Evolutionary conservation across 495 filamentous ascomycete species (phyloP).

Genomic region (Penicillium riverlandense): DNA sequence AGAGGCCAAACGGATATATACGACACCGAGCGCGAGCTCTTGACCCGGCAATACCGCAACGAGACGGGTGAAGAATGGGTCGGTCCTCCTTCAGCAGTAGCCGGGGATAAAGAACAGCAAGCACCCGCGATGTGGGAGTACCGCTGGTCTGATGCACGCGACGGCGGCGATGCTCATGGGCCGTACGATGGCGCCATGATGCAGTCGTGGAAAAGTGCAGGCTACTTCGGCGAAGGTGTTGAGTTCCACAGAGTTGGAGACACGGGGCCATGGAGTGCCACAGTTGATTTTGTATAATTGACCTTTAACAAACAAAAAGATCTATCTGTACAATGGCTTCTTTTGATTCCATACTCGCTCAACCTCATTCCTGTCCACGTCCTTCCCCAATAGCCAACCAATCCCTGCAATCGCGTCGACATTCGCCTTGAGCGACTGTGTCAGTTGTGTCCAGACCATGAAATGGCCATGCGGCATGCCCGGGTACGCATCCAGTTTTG

Average conservation of each 20-base stretch:
- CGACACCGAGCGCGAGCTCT: constrained; percentile 75
- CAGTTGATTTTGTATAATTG: constrained; percentile 53
- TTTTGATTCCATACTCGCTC: not conserved
- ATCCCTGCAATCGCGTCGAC: constrained; percentile 6
- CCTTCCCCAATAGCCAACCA: constrained; percentile 11
- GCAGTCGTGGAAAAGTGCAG: constrained; percentile 80
- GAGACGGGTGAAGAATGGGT: constrained; percentile 90
- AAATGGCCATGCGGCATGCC: constrained; percentile 38
- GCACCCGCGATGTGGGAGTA: constrained; percentile 72
- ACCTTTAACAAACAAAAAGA: too few species aligned
- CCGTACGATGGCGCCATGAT: constrained; percentile 81
- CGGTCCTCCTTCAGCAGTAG: constrained; percentile 39
- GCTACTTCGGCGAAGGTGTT: constrained; percentile 90
- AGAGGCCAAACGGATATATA: constrained; percentile 83
- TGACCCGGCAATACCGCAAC: constrained; percentile 74
- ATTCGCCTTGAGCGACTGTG: constrained; percentile 5
- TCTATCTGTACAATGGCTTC: too few species aligned
- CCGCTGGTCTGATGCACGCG: constrained; percentile 83
- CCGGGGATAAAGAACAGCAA: constrained; percentile 16
- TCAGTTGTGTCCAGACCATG: constrained; percentile 10
- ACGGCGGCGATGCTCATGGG: constrained; percentile 70
- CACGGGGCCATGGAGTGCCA: constrained; percentile 51
- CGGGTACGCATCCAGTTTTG: constrained; percentile 32
- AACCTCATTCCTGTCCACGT: constrained; percentile 5
- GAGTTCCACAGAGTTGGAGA: constrained; percentile 69